phyloP scores from a whole-genome alignment of 1,284 basidiomycete species.

The Cystobasidium pallidum region DNA sequence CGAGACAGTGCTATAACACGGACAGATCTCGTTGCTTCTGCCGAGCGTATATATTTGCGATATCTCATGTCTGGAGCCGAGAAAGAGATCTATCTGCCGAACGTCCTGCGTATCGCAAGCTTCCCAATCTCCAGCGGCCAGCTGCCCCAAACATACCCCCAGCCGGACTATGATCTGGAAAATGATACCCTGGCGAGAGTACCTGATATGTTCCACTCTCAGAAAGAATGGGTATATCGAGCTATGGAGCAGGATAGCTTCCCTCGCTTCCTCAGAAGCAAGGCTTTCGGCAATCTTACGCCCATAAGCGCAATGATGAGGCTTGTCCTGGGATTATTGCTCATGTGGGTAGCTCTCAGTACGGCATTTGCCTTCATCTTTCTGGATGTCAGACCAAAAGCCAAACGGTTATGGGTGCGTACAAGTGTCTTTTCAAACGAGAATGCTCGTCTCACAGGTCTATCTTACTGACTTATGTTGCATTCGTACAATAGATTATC shows the following conservation, averaged over 20 bases:
- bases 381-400: constrained; percentile 84
- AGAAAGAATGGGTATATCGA: constrained; percentile 96
- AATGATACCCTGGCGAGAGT: constrained; percentile 79
- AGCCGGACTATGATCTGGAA: constrained; percentile 64
- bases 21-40: constrained; percentile 83
- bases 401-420: constrained; percentile 87
- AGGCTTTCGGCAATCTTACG: constrained; percentile 95
- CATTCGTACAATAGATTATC: constrained; percentile 65
- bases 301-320: constrained; percentile 83
- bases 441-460: too few species aligned
- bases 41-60: constrained; percentile 91
- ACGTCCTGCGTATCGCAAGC: constrained; percentile 74
- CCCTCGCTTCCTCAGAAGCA: constrained; percentile 89
- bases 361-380: constrained; percentile 90
- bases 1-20: constrained; percentile 87
- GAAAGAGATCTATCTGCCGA: constrained; percentile 91
- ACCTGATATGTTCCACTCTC: constrained; percentile 94
- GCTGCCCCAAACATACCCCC: constrained; percentile 66
- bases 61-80: constrained; percentile 72
- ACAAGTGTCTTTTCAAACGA: too few species aligned
- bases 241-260: constrained; percentile 98
- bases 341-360: constrained; percentile 89
- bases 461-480: constrained; percentile 21
- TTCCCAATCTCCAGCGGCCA: constrained; percentile 65
- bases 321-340: constrained; percentile 78